Evolutionary conservation across 768 basidiomycete genomes (phyloP), one percentile per base, ranked within the genome.

Genomic region (Podaxis sp.): DNA sequence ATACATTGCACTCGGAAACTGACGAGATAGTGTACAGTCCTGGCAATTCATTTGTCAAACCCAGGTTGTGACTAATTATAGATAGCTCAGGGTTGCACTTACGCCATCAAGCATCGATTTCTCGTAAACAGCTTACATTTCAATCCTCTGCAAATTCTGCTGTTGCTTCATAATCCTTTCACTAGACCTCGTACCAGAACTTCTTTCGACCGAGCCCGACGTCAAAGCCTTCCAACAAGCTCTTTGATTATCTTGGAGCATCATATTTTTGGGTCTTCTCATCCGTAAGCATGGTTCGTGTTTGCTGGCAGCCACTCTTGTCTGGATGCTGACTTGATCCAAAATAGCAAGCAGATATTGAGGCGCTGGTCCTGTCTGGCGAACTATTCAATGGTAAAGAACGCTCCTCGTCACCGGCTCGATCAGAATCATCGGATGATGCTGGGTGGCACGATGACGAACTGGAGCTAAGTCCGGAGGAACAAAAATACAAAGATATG

Each of bases 321-420:
- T 50, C 17, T 7, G 12, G 15, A 50, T 4, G 25, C 47, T 61
- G 22, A 61, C 9, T 22, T 24, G 15, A 7, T 25, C 19, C 6
- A 15, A 25, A 53, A 25, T 57, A 75, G 71, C 66, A 71, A 65
- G 76, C 72, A 37, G 80, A 88, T 69, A 81, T 92, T 56, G 90
- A 92, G 70, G 83, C 86, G 56, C 79, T 90, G 33, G 85, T 91
- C 50, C 85, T 91, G 46, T 93, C 92, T 13, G 92, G 92, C 43
- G 85, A 85, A 66, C 81, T 93, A 41, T 93, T 93, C 74, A 82
- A 81, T 46, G 79, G 80, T 3, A 62, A 73, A 15, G 73, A 77
- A 1, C 80, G 84, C 8, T 83, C 88, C 1, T 80, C 82, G 2
- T 91, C 91, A 2, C 90, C 91, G 2, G 73, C 75, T 12, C 83